Conservation (phyloP, 2,329 filamentous ascomycete genomes). For the Colletotrichum paranaense region DNA sequence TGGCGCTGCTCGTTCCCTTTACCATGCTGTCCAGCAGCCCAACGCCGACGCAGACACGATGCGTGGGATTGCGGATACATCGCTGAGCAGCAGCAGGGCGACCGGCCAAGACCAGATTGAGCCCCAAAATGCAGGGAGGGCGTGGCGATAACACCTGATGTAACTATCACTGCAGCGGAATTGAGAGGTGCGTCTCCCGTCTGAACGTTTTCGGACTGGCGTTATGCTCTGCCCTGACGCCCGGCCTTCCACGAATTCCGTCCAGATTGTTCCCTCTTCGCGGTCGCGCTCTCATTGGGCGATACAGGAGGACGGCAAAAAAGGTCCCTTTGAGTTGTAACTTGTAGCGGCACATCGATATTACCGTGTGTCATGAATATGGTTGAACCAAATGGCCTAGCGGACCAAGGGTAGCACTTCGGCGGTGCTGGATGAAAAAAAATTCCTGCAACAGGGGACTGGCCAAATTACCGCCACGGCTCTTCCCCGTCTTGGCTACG, state of each 20-base stretch:
- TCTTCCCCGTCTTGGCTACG: slow-evolving; percentile 22
- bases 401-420: neutral
- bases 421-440: neutral
- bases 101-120: neutral
- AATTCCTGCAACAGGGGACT: neutral
- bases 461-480: neutral
- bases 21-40: neutral
- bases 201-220: slow-evolving; percentile 18
- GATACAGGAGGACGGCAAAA: neutral
- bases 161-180: slow-evolving; percentile 1
- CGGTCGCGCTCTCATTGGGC: neutral
- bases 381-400: neutral
- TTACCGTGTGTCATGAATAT: slow-evolving; percentile 26
- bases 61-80: neutral
- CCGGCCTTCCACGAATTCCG: neutral
- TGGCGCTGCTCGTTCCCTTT: neutral
- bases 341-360: neutral
- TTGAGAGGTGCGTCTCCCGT: neutral
- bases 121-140: slow-evolving; percentile 8
- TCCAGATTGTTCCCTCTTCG: neutral
- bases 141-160: slow-evolving; percentile 19
- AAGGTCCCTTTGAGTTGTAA: slow-evolving; percentile 13
- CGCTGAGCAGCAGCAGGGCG: neutral
- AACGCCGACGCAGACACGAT: neutral
- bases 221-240: neutral